phyloP scores from a whole-genome alignment of 805 yeast genomes.

The Lipomyces mesembrius region DNA sequence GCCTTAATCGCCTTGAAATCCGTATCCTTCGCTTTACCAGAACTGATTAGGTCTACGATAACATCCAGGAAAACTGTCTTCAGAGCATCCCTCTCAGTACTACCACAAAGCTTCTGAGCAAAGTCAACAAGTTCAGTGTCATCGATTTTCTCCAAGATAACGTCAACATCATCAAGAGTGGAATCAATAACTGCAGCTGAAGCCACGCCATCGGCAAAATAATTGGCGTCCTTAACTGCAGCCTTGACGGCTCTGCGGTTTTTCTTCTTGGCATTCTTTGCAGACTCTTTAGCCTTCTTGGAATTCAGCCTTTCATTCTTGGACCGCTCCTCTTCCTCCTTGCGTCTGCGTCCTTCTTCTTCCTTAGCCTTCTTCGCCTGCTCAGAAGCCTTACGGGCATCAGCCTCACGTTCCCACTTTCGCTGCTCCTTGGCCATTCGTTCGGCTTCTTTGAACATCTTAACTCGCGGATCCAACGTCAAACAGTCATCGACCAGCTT shows the following conservation, averaged over 20 bases:
- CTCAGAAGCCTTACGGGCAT: conserved; percentile 95
- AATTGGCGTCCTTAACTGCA: conserved; percentile 79
- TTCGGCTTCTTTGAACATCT: conserved; percentile 88
- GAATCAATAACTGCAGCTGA: conserved; percentile 58
- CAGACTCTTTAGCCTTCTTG: conserved; percentile 95
- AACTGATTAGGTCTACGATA: conserved; percentile 58
- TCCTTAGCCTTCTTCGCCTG: conserved; percentile 83
- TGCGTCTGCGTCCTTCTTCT: conserved; percentile 81
- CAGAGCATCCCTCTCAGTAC: conserved; percentile 57
- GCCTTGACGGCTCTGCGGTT: conserved; percentile 85
- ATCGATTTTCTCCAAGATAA: conserved; percentile 76
- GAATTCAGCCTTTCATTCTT: conserved; percentile 72
- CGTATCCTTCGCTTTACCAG: conserved; percentile 60
- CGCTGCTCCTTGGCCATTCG: conserved; percentile 90
- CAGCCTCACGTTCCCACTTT: conserved; percentile 99
- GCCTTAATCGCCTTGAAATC: conserved; percentile 52
- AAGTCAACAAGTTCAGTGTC: conserved; percentile 78
- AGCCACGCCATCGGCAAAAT: conserved; percentile 70
- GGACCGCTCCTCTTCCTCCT: conserved; percentile 70
- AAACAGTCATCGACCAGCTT: conserved; percentile 87
- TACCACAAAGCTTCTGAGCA: conserved; percentile 66
- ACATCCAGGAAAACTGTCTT: conserved; percentile 63
- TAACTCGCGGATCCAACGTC: conserved; percentile 92
- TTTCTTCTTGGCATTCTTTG: conserved; percentile 90
- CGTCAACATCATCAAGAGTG: conserved; percentile 68